These are phyloP conservation scores for Solanum chmielewskii DNA, from an alignment of 257 asterid genomes.

Conservation along the genomic window DNA sequence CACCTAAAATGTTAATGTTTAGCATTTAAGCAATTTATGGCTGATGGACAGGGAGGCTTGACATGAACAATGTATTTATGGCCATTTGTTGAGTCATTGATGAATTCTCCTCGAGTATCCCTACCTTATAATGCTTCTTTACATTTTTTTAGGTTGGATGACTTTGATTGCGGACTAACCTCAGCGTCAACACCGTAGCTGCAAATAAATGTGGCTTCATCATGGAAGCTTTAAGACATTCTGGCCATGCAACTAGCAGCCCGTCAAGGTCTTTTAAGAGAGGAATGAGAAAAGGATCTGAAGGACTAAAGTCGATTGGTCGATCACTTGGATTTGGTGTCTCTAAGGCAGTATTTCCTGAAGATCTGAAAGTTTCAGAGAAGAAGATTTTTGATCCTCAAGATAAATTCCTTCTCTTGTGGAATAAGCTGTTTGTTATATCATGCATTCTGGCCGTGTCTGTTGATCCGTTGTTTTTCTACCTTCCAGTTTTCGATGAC, in stretches of 20 bases:
- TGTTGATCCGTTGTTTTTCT: conserved; percentile 80
- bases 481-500: conserved; percentile 69
- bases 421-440: conserved; percentile 75
- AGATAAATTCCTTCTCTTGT: conserved; percentile 69
- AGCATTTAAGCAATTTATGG: neutral
- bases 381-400: conserved; percentile 81
- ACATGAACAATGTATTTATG: neutral
- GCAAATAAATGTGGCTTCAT: conserved; percentile 42
- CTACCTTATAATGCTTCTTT: neutral
- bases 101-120: neutral
- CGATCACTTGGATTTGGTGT: conserved; percentile 69
- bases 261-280: conserved; percentile 47
- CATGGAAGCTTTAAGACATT: conserved; percentile 42
- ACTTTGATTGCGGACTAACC: conserved; percentile 26
- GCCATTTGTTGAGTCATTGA: neutral
- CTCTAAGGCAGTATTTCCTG: conserved; percentile 76
- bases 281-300: conserved; percentile 69
- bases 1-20: neutral
- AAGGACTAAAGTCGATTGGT: conserved; percentile 74
- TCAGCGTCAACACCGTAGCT: conserved; percentile 51
- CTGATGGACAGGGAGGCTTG: neutral
- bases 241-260: conserved; percentile 20
- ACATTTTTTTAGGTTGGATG: conserved; percentile 39
- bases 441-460: conserved; percentile 83
- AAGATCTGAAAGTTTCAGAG: conserved; percentile 76